These are phyloP conservation scores for Mortierella sp. DNA, from an alignment of 371 early-diverging fungal species.

Conservation along the genomic window DNA sequence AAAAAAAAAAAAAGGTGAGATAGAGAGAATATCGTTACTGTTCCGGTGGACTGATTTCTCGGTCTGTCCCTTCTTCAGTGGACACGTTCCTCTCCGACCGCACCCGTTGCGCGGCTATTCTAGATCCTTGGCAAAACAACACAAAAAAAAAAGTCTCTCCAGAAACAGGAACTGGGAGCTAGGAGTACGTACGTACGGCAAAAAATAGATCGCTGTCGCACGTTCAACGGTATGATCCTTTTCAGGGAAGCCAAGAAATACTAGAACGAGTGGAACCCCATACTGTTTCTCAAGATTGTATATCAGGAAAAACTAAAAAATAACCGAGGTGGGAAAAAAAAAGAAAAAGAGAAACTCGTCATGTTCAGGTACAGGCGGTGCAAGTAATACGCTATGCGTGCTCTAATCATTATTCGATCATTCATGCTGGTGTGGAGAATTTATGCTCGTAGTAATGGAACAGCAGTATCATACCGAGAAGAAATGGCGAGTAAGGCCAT, in stretches of 20 bases:
- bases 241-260: background rate
- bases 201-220: background rate
- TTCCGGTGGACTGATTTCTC: background rate
- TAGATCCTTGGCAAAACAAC: background rate
- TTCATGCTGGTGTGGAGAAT: background rate
- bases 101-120: background rate
- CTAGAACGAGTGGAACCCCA: background rate
- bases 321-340: slow-evolving; percentile 1
- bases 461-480: background rate
- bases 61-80: background rate
- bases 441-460: background rate
- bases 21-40: too few species aligned
- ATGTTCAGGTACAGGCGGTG: background rate
- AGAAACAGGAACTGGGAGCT: slow-evolving; percentile 1
- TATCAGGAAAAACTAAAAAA: background rate
- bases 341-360: background rate
- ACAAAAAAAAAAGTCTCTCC: background rate
- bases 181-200: background rate
- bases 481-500: background rate
- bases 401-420: background rate
- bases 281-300: background rate
- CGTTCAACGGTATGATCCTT: background rate
- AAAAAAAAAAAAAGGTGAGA: too few species aligned
- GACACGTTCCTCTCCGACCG: background rate
- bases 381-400: background rate